phyloP scores from a whole-genome alignment of 192 early-diverging fungal genomes.

The Dimargaris verticillata region DNA sequence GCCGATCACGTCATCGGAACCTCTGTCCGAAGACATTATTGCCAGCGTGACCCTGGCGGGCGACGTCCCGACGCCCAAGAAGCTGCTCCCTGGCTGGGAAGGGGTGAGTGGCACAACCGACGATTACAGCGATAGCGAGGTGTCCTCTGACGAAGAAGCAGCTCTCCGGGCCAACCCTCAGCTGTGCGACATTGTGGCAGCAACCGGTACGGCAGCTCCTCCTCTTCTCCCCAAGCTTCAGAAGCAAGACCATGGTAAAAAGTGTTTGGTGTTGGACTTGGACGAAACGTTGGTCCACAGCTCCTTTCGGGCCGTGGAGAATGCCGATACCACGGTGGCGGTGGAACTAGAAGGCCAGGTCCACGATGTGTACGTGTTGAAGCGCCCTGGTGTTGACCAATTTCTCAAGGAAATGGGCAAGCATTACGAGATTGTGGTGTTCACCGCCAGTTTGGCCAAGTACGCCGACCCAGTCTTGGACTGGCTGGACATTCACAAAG shows the following conservation, averaged over 20 bases:
- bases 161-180: conserved; percentile 26
- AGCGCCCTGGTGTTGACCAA: conserved; percentile 87
- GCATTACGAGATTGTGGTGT: conserved; percentile 86
- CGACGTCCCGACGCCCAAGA: conserved; percentile 20
- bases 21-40: conserved; percentile 13
- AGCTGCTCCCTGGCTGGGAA: too few species aligned
- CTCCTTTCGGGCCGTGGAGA: conserved; percentile 61
- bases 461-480: conserved; percentile 98
- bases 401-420: conserved; percentile 75
- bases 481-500: conserved; percentile 64
- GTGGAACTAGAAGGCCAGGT: conserved; percentile 80
- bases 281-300: conserved; percentile 97
- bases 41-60: conserved; percentile 24
- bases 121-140: too few species aligned
- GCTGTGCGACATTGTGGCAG: conserved; percentile 27
- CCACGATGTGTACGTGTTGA: conserved; percentile 91
- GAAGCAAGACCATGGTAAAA: conserved; percentile 49
- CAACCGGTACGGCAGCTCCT: conserved; percentile 19
- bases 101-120: too few species aligned
- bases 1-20: not conserved
- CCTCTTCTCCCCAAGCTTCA: conserved; percentile 51
- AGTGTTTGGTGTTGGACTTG: conserved; percentile 89
- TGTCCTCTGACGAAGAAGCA: conserved; percentile 26
- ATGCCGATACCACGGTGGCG: conserved; percentile 83
- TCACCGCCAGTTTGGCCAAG: conserved; percentile 91